phyloP scores from a whole-genome alignment of 2,329 filamentous ascomycete species.

The Plenodomus biglobosus region DNA sequence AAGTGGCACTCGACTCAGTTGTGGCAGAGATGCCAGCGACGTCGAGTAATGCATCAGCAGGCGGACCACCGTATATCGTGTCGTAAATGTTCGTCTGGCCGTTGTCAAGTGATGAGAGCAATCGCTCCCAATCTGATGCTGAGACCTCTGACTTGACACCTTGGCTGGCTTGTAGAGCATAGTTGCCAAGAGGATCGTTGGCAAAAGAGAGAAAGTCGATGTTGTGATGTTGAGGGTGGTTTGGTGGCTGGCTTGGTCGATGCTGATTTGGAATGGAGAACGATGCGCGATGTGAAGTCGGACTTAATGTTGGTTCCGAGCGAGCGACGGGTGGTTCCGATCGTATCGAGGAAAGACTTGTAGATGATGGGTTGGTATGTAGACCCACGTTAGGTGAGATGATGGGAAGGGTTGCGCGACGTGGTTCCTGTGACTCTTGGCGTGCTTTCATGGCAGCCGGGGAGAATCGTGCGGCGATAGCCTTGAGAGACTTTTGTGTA shows the following conservation, averaged over 20 bases:
- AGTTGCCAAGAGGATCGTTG: slow-evolving; percentile 40
- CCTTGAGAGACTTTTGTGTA: slow-evolving; percentile 53
- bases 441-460: slow-evolving; percentile 32
- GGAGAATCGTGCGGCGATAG: slow-evolving; percentile 51
- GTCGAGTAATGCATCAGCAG: slow-evolving; percentile 44
- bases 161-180: slow-evolving; percentile 39
- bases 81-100: slow-evolving; percentile 83
- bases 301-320: slow-evolving; percentile 53
- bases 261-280: slow-evolving; percentile 38
- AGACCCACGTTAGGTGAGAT: slow-evolving; percentile 49
- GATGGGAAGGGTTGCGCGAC: slow-evolving; percentile 48
- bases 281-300: slow-evolving; percentile 40
- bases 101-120: slow-evolving; percentile 77
- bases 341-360: slow-evolving; percentile 53
- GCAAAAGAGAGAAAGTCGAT: slow-evolving; percentile 54
- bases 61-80: slow-evolving; percentile 72
- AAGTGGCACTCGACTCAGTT: slow-evolving; percentile 34
- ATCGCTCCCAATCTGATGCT: slow-evolving; percentile 76
- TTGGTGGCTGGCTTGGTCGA: slow-evolving; percentile 34
- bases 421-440: slow-evolving; percentile 36
- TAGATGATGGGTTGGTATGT: slow-evolving; percentile 50
- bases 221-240: slow-evolving; percentile 43
- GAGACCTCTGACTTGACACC: slow-evolving; percentile 54
- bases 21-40: slow-evolving; percentile 31
- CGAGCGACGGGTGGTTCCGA: slow-evolving; percentile 49